Evolutionary conservation across 106 monocot genomes (phyloP).

Genomic region (Dioscorea dumetorum): DNA sequence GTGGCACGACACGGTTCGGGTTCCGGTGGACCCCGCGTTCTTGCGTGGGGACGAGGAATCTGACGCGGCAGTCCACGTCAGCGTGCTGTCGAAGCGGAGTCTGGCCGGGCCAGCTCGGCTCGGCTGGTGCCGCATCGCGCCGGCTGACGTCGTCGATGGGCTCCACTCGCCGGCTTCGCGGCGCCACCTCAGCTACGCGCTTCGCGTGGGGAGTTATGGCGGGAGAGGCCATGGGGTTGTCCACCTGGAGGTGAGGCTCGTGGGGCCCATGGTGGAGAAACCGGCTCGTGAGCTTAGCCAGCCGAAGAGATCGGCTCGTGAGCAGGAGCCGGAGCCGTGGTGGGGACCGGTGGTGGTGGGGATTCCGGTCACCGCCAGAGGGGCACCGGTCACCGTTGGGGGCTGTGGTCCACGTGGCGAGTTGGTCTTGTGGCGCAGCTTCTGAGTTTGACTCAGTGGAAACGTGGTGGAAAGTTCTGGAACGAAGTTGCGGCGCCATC

Average conservation of each 20-base stretch:
- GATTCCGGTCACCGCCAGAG: slow-evolving; percentile 4
- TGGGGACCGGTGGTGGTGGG: slow-evolving; percentile 13
- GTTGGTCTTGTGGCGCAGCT: background rate
- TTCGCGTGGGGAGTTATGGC: slow-evolving; percentile 2
- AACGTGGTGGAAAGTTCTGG: background rate
- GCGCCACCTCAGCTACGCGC: slow-evolving; percentile 24
- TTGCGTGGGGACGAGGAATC: background rate
- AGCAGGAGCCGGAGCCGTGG: background rate
- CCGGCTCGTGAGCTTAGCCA: background rate
- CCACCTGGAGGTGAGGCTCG: slow-evolving; percentile 8
- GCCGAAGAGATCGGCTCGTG: background rate
- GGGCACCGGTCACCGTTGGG: background rate
- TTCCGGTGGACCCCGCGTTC: slow-evolving; percentile 14
- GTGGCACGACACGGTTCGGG: slow-evolving; percentile 14
- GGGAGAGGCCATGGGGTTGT: slow-evolving; percentile 16
- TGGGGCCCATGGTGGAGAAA: background rate
- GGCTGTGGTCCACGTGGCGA: background rate
- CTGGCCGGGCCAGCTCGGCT: slow-evolving; percentile 8
- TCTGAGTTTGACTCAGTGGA: background rate
- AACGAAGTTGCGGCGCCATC: background rate
- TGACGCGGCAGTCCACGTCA: slow-evolving; percentile 9
- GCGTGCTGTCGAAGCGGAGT: slow-evolving; percentile 4
- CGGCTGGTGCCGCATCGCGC: slow-evolving; percentile 10
- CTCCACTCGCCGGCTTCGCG: background rate
- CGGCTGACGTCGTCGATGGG: slow-evolving; percentile 22